Base-by-base conservation (phyloP, 352 stramenopile genomes). In the Pythium aquatile region DNA sequence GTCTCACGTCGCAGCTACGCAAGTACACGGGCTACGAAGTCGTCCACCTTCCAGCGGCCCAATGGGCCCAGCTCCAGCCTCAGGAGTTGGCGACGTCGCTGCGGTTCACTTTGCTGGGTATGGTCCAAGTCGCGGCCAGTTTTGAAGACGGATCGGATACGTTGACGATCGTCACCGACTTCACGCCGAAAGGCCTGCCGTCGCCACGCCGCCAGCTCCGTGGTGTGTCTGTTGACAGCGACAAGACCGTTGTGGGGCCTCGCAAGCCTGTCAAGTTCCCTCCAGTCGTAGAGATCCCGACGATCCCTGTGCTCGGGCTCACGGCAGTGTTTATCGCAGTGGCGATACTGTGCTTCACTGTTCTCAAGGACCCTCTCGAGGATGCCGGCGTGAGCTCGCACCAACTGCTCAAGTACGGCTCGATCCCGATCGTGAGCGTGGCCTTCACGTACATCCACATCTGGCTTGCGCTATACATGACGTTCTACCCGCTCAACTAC, bases 401-500 rank as follows among this genome's bases (percentile, higher is more conserved):
- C 58, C 75, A 79, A 66, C 61, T 96, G 32, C 63, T 94, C 49
- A 91, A 89, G 66, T 93, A 91, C 61, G 86, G 88, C 46, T 91
- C 81, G 7, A 95, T 96, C 58, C 86, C 85, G 5, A 65, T 90
- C 46, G 91, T 97, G 24, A 96, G 90, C 55, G 87, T 96, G 32
- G 76, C 84, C 4, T 97, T 98, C 63, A 97, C 94, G 55, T 98
- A 98, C 70, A 78, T 97, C 56, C 97, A 97, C 72, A 98, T 98
- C 72, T 97, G 96, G 79, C 71, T 98, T 56, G 97, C 97, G 35
- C 75, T 99, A 3, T 98, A 96, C 80, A 98, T 98, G 90, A 99
- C 98, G 30, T 99, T 99, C 75, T 97, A 98, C 76, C 97, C 97
- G 5, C 83, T 99, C 37, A 70, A 97, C 30, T 99, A 97, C 68